These are phyloP conservation scores for Picea glauca DNA, from an alignment of 75 land plant genomes.

Conservation along the genomic window DNA sequence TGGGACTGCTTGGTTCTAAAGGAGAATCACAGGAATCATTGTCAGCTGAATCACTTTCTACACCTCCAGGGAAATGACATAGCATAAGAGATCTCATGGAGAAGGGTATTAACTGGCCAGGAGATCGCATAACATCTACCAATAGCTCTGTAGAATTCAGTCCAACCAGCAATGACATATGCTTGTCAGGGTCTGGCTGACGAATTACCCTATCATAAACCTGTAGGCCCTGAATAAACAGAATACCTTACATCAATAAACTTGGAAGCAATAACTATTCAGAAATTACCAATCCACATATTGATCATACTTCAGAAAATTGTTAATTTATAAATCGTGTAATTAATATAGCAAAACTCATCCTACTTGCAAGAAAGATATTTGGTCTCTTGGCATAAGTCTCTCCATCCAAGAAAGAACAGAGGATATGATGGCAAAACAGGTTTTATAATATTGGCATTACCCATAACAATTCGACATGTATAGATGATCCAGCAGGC, in stretches of 20 bases:
- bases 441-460: too few species aligned
- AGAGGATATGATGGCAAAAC: too few species aligned
- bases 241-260: slow-evolving; percentile 21
- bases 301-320: background rate
- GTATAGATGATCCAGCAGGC: too few species aligned
- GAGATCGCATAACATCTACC: slow-evolving; percentile 92
- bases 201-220: slow-evolving; percentile 6
- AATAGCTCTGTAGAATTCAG: slow-evolving; percentile 79
- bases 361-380: background rate
- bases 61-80: slow-evolving; percentile 73
- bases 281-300: background rate
- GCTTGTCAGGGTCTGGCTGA: slow-evolving; percentile 69
- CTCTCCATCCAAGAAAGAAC: background rate
- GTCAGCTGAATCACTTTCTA: slow-evolving; percentile 83
- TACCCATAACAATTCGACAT: too few species aligned
- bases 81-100: slow-evolving; percentile 69
- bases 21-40: slow-evolving; percentile 89
- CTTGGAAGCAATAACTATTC: slow-evolving; percentile 15
- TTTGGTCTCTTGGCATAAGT: background rate
- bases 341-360: background rate
- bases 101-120: slow-evolving; percentile 83
- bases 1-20: slow-evolving; percentile 78
- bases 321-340: background rate
- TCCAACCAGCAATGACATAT: slow-evolving; percentile 76
- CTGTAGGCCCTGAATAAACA: slow-evolving; percentile 9